A percentile compares a stretch with the other conserved stretches of the same genome.
phyloP scores from a whole-genome alignment of 305 asterid genomes.

The Monarda citriodora region DNA sequence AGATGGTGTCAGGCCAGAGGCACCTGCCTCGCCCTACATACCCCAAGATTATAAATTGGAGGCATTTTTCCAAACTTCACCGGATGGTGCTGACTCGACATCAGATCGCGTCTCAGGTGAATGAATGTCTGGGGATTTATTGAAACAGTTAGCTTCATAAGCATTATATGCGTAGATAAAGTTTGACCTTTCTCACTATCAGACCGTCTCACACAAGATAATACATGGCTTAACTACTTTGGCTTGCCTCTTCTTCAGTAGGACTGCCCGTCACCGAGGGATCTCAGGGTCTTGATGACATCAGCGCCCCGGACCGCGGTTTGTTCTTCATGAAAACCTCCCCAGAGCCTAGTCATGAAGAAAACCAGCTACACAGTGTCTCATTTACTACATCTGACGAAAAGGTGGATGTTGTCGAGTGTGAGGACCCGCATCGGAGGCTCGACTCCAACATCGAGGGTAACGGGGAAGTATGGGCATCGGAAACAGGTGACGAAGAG shows the following conservation, averaged over 20 bases:
- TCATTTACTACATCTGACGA: constrained; percentile 14
- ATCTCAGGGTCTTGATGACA: constrained; percentile 19
- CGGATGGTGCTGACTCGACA: constrained; percentile 26
- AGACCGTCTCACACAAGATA: too few relatives aligned
- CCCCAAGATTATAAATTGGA: constrained; percentile 37
- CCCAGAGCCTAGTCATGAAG: constrained; percentile 21
- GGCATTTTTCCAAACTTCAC: constrained; percentile 9
- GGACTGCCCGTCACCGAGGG: constrained; percentile 29
- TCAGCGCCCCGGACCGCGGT: constrained; percentile 19
- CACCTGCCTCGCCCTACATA: constrained; percentile 37
- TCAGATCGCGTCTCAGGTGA: constrained; percentile 34
- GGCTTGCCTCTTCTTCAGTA: constrained; percentile 26
- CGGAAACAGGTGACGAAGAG: constrained; percentile 33
- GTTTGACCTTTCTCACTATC: too few relatives aligned
- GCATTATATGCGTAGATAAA: constrained; percentile 18
- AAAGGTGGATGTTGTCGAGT: constrained; percentile 15
- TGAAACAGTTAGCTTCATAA: constrained; percentile 19
- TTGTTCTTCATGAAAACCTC: constrained; percentile 23
- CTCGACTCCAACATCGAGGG: constrained; percentile 3
- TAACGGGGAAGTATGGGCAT: constrained; percentile 15
- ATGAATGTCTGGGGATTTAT: constrained; percentile 28
- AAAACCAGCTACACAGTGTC: constrained; percentile 18
- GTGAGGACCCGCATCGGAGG: constrained; percentile 6
- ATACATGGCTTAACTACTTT: constrained; percentile 21
- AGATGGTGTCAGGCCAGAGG: constrained; percentile 36